Evolutionary conservation across 2,329 filamentous ascomycete genomes (phyloP), one percentile per base, ranked within the genome.

Genomic region (Aureobasidium sp.): DNA sequence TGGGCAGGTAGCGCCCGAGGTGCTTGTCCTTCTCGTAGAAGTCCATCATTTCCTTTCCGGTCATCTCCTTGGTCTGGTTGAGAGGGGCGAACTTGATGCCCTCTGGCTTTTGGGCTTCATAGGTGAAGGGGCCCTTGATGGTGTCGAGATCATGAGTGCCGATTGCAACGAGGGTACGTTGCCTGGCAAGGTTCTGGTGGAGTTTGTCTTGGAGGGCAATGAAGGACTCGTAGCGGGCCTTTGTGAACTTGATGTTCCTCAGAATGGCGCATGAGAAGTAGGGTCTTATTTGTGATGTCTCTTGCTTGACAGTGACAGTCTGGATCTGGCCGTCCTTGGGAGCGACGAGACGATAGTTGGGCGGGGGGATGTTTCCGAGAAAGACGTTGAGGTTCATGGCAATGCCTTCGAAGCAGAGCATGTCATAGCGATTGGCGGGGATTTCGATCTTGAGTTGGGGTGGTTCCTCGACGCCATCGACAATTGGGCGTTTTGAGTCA

Each of bases 381-480:
- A 98, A 97, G 71, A 97, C 88, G 70, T 95, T 95, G 62, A 97
- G 80, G 79, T 95, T 95, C 69, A 95, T 80, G 61, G 88, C 86
- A 68, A 97, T 95, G 57, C 91, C 91, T 75, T 97, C 93, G 73
- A 95, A 95, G 73, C 91, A 97, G 53, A 98, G 82, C 84, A 97
- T 90, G 66, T 97, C 83, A 77, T 85, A 86, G 72, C 80, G 74
- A 73, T 97, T 97, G 65, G 93, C 91, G 58, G 90, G 90, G 64
- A 97, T 95, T 71, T 97, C 91, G 67, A 98, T 97, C 79, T 96
- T 96, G 65, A 97, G 81, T 73, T 97, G 88, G 54, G 93, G 85
- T 48, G 88, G 82, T 72, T 95, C 88, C 71, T 94, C 86, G 62
- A 85, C 81, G 68, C 86, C 86, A 73, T 89, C 79, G 64, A 87